Conservation (phyloP, 176 grass and related monocot species). For the Raddia guianensis region DNA sequence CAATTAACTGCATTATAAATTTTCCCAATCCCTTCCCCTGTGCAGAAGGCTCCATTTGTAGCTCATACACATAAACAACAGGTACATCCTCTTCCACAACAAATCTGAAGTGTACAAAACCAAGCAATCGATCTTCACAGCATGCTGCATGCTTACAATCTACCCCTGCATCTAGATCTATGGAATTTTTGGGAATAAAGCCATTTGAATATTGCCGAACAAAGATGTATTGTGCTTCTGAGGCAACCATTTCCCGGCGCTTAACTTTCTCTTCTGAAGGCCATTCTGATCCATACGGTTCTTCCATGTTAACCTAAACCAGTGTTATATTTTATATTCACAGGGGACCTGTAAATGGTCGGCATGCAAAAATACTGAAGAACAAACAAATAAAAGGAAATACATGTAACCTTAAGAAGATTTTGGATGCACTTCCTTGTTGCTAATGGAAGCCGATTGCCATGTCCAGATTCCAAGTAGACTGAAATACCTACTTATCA, state of each 20-base stretch:
- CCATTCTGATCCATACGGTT: conserved; percentile 72
- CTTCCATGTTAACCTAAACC: conserved; percentile 77
- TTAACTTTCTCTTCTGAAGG: conserved; percentile 89
- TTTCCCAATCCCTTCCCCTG: conserved; percentile 80
- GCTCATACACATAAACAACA: conserved; percentile 91
- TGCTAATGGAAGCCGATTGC: conserved; percentile 51
- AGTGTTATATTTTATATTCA: conserved; percentile 28
- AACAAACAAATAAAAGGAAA: conserved; percentile 9
- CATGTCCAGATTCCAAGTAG: conserved; percentile 66
- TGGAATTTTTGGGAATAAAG: conserved; percentile 3
- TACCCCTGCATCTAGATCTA: conserved; percentile 18
- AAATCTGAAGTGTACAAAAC: conserved; percentile 88
- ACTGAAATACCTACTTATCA: conserved; percentile 62
- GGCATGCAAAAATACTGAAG: neutral
- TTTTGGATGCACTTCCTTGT: conserved; percentile 73
- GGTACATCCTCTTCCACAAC: conserved; percentile 82
- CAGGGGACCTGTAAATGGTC: neutral
- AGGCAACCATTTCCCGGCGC: conserved; percentile 62
- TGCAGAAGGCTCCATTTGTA: conserved; percentile 68
- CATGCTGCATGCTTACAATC: conserved; percentile 9
- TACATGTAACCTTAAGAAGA: conserved; percentile 70
- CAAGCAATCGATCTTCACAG: conserved; percentile 51
- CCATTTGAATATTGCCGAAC: conserved; percentile 33
- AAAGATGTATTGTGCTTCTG: conserved; percentile 78
- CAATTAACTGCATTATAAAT: conserved; percentile 83